Percentiles rank a stretch among this genome's conserved stretches.
These are phyloP conservation scores for Lactarius pseudohatsudake DNA, from an alignment of 768 basidiomycete species.

Conservation along the genomic window DNA sequence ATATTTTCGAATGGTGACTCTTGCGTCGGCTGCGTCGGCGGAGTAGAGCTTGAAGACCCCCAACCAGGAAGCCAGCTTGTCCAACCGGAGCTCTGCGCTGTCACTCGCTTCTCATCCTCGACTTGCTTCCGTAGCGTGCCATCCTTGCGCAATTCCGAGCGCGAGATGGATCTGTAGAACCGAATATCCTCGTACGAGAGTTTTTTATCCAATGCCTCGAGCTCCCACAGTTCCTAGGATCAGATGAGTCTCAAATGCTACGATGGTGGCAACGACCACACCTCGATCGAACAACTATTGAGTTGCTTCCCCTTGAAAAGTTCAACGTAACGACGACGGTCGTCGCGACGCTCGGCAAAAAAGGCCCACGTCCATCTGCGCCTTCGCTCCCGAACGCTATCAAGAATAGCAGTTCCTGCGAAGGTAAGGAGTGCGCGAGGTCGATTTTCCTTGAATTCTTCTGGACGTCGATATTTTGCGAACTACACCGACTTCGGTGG, in stretches of 20 bases:
- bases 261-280: constrained; percentile 36
- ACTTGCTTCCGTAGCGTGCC: constrained; percentile 61
- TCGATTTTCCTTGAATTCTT: constrained; percentile 56
- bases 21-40: constrained; percentile 39
- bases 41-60: constrained; percentile 50
- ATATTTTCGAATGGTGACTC: constrained; percentile 67
- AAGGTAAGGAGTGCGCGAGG: constrained; percentile 73
- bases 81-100: constrained; percentile 53
- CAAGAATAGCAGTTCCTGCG: constrained; percentile 75
- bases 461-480: constrained; percentile 71
- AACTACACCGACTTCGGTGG: constrained; percentile 52
- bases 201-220: constrained; percentile 75
- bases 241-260: constrained; percentile 17
- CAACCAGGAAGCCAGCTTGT: constrained; percentile 68
- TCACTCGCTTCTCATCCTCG: constrained; percentile 62
- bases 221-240: constrained; percentile 48
- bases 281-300: constrained; percentile 52
- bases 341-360: constrained; percentile 85
- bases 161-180: constrained; percentile 94
- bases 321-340: constrained; percentile 79
- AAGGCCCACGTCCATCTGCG: constrained; percentile 91
- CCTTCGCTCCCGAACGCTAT: constrained; percentile 79
- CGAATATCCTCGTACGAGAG: constrained; percentile 93
- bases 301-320: constrained; percentile 78
- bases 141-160: constrained; percentile 85